Percentiles rank a stretch among this genome's conserved stretches.
Evolutionary conservation across 768 basidiomycete species (phyloP).

Genomic region (Mycena sanguinolenta): DNA sequence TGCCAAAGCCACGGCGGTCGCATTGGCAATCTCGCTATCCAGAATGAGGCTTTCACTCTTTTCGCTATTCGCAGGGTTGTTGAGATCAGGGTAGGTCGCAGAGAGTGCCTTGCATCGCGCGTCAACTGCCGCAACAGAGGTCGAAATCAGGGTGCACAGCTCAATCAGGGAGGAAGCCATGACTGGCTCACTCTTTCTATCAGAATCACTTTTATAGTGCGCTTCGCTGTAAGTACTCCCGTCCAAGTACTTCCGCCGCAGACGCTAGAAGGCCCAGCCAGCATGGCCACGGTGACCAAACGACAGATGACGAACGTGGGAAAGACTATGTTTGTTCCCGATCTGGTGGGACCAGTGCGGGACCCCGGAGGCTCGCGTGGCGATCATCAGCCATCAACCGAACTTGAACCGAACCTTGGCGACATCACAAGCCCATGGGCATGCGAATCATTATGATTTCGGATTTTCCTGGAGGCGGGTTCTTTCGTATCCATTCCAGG

Average conservation of each 20-base stretch:
- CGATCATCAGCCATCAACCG: background rate
- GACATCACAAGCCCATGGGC: background rate
- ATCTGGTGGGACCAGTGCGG: background rate
- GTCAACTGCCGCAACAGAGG: conserved; percentile 23
- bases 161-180: conserved; percentile 27
- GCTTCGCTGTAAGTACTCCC: too few relatives aligned
- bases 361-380: background rate
- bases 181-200: background rate
- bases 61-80: conserved; percentile 31
- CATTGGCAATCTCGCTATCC: conserved; percentile 29
- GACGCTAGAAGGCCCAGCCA: too few relatives aligned
- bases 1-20: conserved; percentile 34
- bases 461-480: background rate
- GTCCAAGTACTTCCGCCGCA: too few relatives aligned
- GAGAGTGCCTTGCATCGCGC: conserved; percentile 18
- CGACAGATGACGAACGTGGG: background rate
- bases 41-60: conserved; percentile 32
- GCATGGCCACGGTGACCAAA: background rate
- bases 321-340: background rate
- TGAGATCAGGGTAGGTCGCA: conserved; percentile 33
- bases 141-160: conserved; percentile 14
- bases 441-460: background rate
- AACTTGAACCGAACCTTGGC: too few relatives aligned
- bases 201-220: background rate
- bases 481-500: background rate